phyloP scores from a whole-genome alignment of 352 stramenopile genomes.

The Globisporangium spinosum region DNA sequence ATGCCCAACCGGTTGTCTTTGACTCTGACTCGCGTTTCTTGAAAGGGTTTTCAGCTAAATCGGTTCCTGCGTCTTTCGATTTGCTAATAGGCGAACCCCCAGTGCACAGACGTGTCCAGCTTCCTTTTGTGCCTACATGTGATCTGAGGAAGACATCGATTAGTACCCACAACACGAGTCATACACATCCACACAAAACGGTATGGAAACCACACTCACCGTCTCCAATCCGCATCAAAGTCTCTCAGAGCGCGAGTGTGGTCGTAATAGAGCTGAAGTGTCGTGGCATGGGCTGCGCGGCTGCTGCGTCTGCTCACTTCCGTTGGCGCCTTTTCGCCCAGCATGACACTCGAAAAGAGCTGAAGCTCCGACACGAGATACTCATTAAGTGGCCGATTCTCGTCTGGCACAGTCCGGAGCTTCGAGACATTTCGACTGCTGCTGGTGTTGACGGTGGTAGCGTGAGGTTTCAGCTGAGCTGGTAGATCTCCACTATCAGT shows the following conservation, averaged over 20 bases:
- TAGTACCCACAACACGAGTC: constrained; percentile 13
- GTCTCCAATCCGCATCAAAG: constrained; percentile 50
- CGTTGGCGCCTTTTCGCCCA: constrained; percentile 13
- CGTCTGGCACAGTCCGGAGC: constrained; percentile 23
- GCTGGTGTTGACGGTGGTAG: not conserved
- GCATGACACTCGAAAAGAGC: constrained; percentile 34
- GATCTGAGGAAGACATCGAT: not conserved
- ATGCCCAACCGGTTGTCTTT: not conserved
- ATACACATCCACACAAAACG: constrained; percentile 1
- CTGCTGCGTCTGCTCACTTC: constrained; percentile 13
- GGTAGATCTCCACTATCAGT: not conserved
- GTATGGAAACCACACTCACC: constrained; percentile 23
- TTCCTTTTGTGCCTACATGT: not conserved
- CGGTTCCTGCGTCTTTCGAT: not conserved
- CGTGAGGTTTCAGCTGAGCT: not conserved
- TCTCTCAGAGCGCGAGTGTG: constrained; percentile 46
- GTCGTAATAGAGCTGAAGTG: constrained; percentile 43
- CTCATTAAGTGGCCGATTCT: constrained; percentile 43
- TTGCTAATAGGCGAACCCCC: not conserved
- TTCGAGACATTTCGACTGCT: not conserved
- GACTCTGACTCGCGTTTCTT: not conserved
- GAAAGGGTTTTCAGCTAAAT: constrained; percentile 15
- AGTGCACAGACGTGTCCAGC: not conserved
- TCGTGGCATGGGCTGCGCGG: constrained; percentile 32
- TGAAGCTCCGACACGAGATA: constrained; percentile 50